Evolutionary conservation across 495 filamentous ascomycete species (phyloP), one percentile per base, ranked within the genome.

Genomic region (Penicillium lividum): DNA sequence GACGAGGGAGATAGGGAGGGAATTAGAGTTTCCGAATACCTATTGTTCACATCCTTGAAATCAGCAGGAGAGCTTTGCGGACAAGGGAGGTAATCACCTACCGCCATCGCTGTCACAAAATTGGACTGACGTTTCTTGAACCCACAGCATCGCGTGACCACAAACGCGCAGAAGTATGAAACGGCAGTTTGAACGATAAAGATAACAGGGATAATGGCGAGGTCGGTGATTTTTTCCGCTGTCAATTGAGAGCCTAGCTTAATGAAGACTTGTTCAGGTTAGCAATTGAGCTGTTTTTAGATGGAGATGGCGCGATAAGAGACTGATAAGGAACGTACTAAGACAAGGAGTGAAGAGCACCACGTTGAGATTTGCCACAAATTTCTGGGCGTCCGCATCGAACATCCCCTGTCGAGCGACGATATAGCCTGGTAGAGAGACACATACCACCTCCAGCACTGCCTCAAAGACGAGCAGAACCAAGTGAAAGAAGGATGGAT

Each of bases 1-100:
- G 63, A 98, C 92, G 46, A 98, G 85, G 0, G 94, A 98, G 53
- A 98, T 97, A 2, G 94, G 94, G 16, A 98, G 86, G 15, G 94
- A 98, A 73, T 98, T 98, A 34, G 93, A 97, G 70, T 98, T 98
- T 57, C 93, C 94, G 69, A 98, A 98, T 38, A 98, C 88, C 81
- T 58, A 28, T 49, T 49, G 46, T 15, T 18, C 46, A 31, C 46
- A 33, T 25, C 57, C 62, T 0, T 34, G 38, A 7, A 36, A 44
- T 66, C 42, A 68, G 63, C 51, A 55, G 11, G 15, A 10, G 15
- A 25, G n/a, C 31, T 40, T 1, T 9, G 7, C 42, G 46, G 42
- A 28, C 18, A 18, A 40, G 22, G 16, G 31, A 11, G 29, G 53
- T 22, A 29, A 25, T 47, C 30, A 74, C 81, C 61, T 80, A 91